Evolutionary conservation across 2,329 filamentous ascomycete genomes (phyloP), one percentile per base, ranked within the genome.

Genomic region (Fusarium nygamai): DNA sequence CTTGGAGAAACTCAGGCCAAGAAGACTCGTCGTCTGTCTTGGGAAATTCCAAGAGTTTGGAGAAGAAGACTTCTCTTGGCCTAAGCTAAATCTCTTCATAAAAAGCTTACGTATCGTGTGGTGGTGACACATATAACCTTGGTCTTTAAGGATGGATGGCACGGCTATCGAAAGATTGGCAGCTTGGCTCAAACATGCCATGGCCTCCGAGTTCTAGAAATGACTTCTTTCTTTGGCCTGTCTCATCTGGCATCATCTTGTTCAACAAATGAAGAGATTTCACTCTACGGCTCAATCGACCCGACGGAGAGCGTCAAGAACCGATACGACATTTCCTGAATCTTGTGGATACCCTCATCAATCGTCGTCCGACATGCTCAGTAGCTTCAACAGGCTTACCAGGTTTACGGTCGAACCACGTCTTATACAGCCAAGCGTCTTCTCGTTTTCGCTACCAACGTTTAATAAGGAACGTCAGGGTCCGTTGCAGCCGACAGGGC

Each of bases 311-410:
- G 59, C 63, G 59, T 74, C 58, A 48, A 59, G 58, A 73, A 61
- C 72, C 61, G 66, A 69, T 61, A 56, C 47, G 63, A 72, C 19
- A 31, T 33, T 54, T 72, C 61, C 51, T 48, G 17, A 53, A 46
- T 51, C 27, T 47, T 69, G 64, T 74, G 72, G 72, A 68, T 74
- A 74, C 72, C 36, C 41, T 72, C 71, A 60, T 51, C 53, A 50
- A 64, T 58, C 48, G 62, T 66, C 62, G 38, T 69, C 46, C 57
- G 51, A 74, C 64, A 59, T 43, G 9, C 27, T 44, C 66, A 64
- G 58, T 59, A 60, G 71, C 57, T 61, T 69, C 19, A 34, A 43
- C 27, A 46, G 48, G 29, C 31, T 43, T 27, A 29, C 47, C 44
- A 56, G 41, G 56, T 58, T 61, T 27, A 34, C 62, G 44, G 60